Evolutionary conservation across 1,139 yeast genomes (phyloP), one percentile per base, ranked within the genome.

Genomic region (Lodderomyces elongisporus): DNA sequence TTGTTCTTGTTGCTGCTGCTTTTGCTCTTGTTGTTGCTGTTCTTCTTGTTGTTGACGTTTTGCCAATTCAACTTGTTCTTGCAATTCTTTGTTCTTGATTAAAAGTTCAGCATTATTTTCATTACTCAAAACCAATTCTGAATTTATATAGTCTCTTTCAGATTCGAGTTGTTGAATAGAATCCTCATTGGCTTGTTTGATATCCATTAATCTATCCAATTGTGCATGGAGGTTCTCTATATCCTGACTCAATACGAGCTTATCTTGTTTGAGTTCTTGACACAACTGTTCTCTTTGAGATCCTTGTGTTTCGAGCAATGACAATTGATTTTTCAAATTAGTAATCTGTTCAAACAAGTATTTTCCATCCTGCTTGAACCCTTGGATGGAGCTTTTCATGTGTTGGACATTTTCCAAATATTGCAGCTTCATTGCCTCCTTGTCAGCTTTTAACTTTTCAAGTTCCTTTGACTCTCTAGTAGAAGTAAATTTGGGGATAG

Each of bases 321-420:
- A 16, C 14, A 36, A 29, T n/a, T 29, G 22, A 3, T n/a, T 12
- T 22, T 32, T 29, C 24, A 38, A 33, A 21, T 25, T 23, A 10
- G 12, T n/a, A 15, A 34, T 31, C 8, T 31, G 10, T 3, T 20
- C 14, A 15, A 35, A 14, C 14, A 38, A 14, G 13, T 29, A 25
- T 5, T 12, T 14, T 15, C 35, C 27, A 26, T 38, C 39, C 18
- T 29, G 20, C 31, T 34, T 39, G 24, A 39, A 32, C 12, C 16
- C 28, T 16, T 15, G 17, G 16, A 41, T 32, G 14, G 39, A 41
- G 12, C n/a, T 5, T 30, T 39, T 41, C 9, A 41, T 33, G 26
- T 31, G 30, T 14, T 32, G 22, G 22, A 41, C 21, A 12, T 35
- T 34, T 6, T 32, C 32, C 16, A 33, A 16, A 29, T 35, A 34